phyloP scores from a whole-genome alignment of 2,329 filamentous ascomycete genomes.

The Sclerotinia spermophila region DNA sequence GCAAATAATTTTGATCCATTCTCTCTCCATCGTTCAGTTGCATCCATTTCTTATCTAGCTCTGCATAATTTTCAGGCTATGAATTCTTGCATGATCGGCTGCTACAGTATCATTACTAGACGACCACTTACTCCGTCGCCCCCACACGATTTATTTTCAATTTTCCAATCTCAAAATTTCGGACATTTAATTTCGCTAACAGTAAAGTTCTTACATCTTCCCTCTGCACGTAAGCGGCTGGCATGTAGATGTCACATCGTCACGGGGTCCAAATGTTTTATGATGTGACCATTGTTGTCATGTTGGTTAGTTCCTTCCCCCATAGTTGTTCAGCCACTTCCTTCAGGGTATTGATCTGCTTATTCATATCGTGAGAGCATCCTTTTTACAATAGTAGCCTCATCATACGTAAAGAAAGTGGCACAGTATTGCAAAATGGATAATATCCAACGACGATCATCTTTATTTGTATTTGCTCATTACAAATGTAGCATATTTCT shows the following conservation, averaged over 20 bases:
- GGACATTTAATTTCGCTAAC: neutral
- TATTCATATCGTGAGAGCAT: conserved; percentile 7
- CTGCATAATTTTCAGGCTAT: neutral
- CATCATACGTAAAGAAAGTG: neutral
- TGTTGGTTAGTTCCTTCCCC: neutral
- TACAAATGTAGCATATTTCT: neutral
- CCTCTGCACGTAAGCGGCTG: neutral
- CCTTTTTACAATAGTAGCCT: neutral
- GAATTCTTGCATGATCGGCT: neutral
- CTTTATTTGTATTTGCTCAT: neutral
- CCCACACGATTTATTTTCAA: neutral
- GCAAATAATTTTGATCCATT: neutral
- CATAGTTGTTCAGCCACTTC: conserved; percentile 3
- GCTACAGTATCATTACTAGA: neutral
- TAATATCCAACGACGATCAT: neutral
- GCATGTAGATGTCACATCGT: neutral
- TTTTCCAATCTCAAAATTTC: neutral
- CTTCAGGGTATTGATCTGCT: neutral
- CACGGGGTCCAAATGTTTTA: neutral
- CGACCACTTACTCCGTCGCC: neutral
- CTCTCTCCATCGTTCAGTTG: neutral
- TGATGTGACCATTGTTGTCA: neutral
- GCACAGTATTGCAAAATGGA: neutral
- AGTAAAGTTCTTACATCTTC: conserved; percentile 2
- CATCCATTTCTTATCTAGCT: neutral